Conservation (phyloP, 306 rosid species). For the Echinosophora koreensis region DNA sequence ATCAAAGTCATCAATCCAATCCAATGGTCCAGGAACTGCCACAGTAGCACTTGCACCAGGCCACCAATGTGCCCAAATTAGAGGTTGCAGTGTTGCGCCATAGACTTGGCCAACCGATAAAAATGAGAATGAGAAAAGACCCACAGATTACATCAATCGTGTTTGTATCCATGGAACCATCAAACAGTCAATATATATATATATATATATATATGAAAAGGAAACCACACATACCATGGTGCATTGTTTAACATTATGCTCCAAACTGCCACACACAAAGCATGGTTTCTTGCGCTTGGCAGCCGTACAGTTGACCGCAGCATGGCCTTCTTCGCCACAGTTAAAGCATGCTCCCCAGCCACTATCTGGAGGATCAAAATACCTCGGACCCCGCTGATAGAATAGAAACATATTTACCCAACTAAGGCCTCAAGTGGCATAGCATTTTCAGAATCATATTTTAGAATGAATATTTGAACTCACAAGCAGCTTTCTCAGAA, state of each 20-base stretch:
- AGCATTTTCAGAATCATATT: slow-evolving; percentile 52
- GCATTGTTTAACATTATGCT: slow-evolving; percentile 79
- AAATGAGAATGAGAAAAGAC: neutral
- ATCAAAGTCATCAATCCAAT: too few species aligned
- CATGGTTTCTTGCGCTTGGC: slow-evolving; percentile 82
- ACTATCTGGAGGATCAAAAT: slow-evolving; percentile 90
- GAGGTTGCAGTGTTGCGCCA: too few species aligned
- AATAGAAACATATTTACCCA: slow-evolving; percentile 56
- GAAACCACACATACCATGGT: slow-evolving; percentile 60
- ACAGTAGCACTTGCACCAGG: too few species aligned
- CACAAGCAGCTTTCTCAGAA: slow-evolving; percentile 90
- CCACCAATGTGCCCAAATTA: too few species aligned
- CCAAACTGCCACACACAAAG: slow-evolving; percentile 89
- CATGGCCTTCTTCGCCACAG: slow-evolving; percentile 95
- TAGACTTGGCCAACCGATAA: neutral
- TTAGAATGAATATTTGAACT: slow-evolving; percentile 61
- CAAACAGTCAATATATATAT: neutral
- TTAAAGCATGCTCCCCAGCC: slow-evolving; percentile 91
- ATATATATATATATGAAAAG: neutral
- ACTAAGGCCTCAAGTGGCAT: slow-evolving; percentile 55
- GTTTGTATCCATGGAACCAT: neutral
- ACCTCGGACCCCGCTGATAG: slow-evolving; percentile 95
- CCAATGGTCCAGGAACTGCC: too few species aligned
- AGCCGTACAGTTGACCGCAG: slow-evolving; percentile 73
- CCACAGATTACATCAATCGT: neutral